Percentiles rank a stretch among this genome's conserved stretches.
Evolutionary conservation across 176 grass and related monocot species (phyloP).

Genomic region (Carex scoparia): DNA sequence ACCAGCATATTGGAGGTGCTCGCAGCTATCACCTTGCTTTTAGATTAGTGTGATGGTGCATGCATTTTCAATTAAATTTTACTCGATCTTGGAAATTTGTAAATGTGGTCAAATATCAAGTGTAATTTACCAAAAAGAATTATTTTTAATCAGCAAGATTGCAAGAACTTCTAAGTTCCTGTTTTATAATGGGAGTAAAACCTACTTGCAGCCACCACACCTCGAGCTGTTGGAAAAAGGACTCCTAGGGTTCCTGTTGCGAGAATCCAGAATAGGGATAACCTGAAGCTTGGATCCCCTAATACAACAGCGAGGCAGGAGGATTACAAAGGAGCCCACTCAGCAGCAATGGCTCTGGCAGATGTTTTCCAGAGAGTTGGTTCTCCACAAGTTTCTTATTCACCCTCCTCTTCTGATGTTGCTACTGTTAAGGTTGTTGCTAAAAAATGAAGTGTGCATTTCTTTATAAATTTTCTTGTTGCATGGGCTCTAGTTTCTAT

Average conservation of each 20-base stretch:
- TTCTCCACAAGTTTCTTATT: constrained; percentile 36
- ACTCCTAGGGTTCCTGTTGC: constrained; percentile 76
- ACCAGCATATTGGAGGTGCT: background rate
- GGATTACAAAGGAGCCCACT: constrained; percentile 70
- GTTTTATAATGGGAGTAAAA: background rate
- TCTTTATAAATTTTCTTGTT: background rate
- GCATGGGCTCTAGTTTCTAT: background rate
- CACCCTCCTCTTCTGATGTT: background rate
- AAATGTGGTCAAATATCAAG: background rate
- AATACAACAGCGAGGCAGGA: constrained; percentile 39
- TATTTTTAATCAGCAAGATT: background rate
- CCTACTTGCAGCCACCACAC: constrained; percentile 40
- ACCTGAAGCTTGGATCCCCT: constrained; percentile 27
- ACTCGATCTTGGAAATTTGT: background rate
- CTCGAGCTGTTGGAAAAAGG: constrained; percentile 89
- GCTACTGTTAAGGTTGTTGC: constrained; percentile 10
- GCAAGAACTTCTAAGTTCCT: constrained; percentile 16
- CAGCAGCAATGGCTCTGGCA: constrained; percentile 82
- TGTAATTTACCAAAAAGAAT: background rate
- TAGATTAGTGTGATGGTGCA: background rate
- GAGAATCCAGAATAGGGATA: constrained; percentile 63
- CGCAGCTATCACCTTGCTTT: background rate
- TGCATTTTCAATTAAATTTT: background rate
- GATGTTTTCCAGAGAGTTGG: constrained; percentile 69
- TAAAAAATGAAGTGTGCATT: constrained; percentile 40